These are phyloP conservation scores for Solanum pimpinellifolium DNA, from an alignment of 257 asterid genomes.

Conservation along the genomic window DNA sequence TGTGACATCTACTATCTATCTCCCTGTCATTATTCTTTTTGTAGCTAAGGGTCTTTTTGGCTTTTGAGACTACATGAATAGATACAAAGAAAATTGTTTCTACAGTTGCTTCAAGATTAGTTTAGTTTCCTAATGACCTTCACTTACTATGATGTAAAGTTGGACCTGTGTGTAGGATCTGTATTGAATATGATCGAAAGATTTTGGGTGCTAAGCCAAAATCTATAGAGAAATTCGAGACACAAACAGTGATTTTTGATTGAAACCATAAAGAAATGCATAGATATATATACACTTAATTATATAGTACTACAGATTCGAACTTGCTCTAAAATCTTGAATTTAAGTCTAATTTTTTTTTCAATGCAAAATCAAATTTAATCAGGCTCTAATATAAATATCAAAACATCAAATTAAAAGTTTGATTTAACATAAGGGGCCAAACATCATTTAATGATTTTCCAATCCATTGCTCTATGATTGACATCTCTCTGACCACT, in stretches of 20 bases:
- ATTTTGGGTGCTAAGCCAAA: neutral
- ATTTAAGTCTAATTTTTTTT: too few relatives aligned
- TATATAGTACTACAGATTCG: neutral
- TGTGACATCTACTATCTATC: neutral
- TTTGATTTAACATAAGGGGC: neutral
- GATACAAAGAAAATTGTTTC: neutral
- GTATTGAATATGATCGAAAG: neutral
- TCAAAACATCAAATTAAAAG: rapidly evolving
- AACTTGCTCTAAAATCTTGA: neutral
- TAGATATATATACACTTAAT: neutral
- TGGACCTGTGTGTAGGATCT: neutral
- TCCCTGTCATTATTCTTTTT: neutral
- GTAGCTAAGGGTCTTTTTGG: neutral
- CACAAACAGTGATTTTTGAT: neutral
- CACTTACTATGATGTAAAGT: neutral
- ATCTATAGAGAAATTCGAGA: neutral
- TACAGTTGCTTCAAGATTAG: neutral
- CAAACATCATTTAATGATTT: neutral
- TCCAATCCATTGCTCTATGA: neutral
- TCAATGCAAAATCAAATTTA: too few relatives aligned
- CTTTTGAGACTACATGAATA: neutral
- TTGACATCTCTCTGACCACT: neutral
- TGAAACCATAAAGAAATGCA: neutral
- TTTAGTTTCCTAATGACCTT: neutral
- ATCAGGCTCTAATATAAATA: neutral